Conservation (phyloP, 495 filamentous ascomycete species). For the Penicillium diatomitis region DNA sequence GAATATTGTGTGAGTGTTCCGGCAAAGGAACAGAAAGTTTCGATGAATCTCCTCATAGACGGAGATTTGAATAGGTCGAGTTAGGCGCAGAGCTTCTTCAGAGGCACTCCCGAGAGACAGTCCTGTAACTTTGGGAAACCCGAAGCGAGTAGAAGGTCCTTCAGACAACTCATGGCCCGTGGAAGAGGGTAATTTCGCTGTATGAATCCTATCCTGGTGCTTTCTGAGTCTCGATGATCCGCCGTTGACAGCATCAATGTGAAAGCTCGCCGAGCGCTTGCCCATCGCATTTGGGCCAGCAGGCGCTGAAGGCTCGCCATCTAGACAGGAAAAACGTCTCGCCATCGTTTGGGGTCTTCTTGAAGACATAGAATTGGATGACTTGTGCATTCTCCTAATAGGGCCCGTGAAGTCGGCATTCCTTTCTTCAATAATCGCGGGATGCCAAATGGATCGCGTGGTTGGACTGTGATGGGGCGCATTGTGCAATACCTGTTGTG, state of each 20-base stretch:
- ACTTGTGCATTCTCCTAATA: slow-evolving; percentile 14
- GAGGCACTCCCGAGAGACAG: slow-evolving; percentile 6
- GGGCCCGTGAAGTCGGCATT: slow-evolving; percentile 11
- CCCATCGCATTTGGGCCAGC: slow-evolving; percentile 12
- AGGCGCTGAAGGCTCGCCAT: slow-evolving; percentile 13
- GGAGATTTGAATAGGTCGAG: slow-evolving; percentile 16
- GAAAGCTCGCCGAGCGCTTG: slow-evolving; percentile 25
- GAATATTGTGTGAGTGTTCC: slow-evolving; percentile 26
- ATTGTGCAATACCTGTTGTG: slow-evolving; percentile 14
- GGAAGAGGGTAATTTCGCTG: slow-evolving; percentile 4
- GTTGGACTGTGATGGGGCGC: slow-evolving; percentile 8
- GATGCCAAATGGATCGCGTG: slow-evolving; percentile 21
- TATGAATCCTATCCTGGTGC: slow-evolving; percentile 13
- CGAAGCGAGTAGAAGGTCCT: slow-evolving; percentile 9
- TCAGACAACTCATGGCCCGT: slow-evolving; percentile 4
- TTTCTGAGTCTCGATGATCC: slow-evolving; percentile 23
- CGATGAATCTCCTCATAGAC: slow-evolving; percentile 28
- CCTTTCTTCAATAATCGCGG: slow-evolving; percentile 16
- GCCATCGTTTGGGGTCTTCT: slow-evolving; percentile 13
- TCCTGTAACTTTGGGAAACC: slow-evolving; percentile 18
- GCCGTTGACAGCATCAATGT: slow-evolving; percentile 27
- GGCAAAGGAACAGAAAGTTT: slow-evolving; percentile 28
- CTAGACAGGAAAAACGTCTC: slow-evolving; percentile 9
- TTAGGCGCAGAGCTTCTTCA: slow-evolving; percentile 4
- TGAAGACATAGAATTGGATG: slow-evolving; percentile 14